phyloP scores from a whole-genome alignment of 169 alveolate species.

The Cyclospora cayetanensis region DNA sequence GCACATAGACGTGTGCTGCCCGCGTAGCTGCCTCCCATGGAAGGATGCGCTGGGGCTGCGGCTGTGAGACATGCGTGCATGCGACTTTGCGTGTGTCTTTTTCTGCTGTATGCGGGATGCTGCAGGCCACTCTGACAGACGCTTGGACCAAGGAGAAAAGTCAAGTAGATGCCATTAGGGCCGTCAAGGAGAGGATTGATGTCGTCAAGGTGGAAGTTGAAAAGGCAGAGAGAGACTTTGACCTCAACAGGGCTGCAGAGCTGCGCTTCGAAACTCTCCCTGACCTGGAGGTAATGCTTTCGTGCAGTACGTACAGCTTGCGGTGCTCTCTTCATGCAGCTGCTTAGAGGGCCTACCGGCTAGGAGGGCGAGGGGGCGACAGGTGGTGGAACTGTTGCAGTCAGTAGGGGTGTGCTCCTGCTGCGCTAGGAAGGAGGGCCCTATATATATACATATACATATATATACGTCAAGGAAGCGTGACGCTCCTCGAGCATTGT shows the following conservation, averaged over 20 bases:
- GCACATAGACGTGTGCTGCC: too few species aligned
- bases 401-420: neutral
- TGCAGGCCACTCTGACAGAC: slow-evolving; percentile 44
- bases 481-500: too few species aligned
- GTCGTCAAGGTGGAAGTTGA: slow-evolving; percentile 89
- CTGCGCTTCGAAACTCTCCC: slow-evolving; percentile 88
- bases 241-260: slow-evolving; percentile 87
- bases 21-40: too few species aligned
- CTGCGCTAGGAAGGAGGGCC: too few species aligned
- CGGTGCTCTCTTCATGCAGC: too few species aligned
- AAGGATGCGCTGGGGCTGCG: too few species aligned
- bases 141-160: slow-evolving; percentile 79
- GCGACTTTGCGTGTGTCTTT: neutral
- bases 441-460: too few species aligned
- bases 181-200: slow-evolving; percentile 87
- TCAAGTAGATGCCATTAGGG: slow-evolving; percentile 84
- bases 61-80: too few species aligned
- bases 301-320: too few species aligned
- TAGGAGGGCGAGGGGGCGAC: neutral
- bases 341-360: neutral
- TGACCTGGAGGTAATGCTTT: slow-evolving; percentile 82
- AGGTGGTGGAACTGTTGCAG: neutral
- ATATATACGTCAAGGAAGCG: too few species aligned
- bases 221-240: slow-evolving; percentile 88
- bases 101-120: slow-evolving; percentile 32